These are phyloP conservation scores for Leptographium flavum DNA, from an alignment of 2,329 filamentous ascomycete genomes.

Conservation along the genomic window DNA sequence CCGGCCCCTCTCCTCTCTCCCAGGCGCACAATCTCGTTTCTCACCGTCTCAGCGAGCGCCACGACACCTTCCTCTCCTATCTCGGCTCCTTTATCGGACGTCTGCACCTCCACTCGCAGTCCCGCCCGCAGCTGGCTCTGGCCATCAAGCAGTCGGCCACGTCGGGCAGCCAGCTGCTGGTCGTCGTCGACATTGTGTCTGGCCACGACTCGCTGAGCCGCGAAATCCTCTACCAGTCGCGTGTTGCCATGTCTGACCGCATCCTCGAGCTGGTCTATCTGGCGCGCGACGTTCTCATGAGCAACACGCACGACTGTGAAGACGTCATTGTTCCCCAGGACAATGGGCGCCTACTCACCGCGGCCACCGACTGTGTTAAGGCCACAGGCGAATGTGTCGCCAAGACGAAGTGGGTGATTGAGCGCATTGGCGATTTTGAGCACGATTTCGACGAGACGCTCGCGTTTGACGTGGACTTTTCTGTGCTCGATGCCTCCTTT, in stretches of 20 bases:
- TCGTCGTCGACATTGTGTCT: conserved; percentile 70
- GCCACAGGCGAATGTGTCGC: conserved; percentile 84
- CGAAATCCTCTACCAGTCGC: conserved; percentile 51
- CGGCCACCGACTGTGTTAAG: conserved; percentile 77
- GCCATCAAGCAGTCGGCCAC: conserved; percentile 74
- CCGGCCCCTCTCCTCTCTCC: conserved; percentile 47
- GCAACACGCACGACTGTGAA: conserved; percentile 54
- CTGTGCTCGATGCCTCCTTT: conserved; percentile 27
- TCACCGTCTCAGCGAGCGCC: conserved; percentile 61
- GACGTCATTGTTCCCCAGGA: conserved; percentile 71
- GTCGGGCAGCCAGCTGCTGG: conserved; percentile 66
- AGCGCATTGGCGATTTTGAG: conserved; percentile 83
- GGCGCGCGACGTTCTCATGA: conserved; percentile 64
- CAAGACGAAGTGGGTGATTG: conserved; percentile 72
- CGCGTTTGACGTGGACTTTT: conserved; percentile 41
- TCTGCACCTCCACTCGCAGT: conserved; percentile 83
- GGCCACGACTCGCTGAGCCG: conserved; percentile 58
- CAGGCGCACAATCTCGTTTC: conserved; percentile 66
- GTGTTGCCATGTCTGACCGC: conserved; percentile 62
- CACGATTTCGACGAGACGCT: conserved; percentile 50
- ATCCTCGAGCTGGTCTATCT: conserved; percentile 70
- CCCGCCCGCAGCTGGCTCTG: conserved; percentile 65
- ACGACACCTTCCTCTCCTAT: conserved; percentile 81
- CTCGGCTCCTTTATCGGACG: conserved; percentile 85
- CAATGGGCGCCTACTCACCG: conserved; percentile 58